phyloP scores from a whole-genome alignment of 768 basidiomycete genomes.

The Lentinula detonsa region DNA sequence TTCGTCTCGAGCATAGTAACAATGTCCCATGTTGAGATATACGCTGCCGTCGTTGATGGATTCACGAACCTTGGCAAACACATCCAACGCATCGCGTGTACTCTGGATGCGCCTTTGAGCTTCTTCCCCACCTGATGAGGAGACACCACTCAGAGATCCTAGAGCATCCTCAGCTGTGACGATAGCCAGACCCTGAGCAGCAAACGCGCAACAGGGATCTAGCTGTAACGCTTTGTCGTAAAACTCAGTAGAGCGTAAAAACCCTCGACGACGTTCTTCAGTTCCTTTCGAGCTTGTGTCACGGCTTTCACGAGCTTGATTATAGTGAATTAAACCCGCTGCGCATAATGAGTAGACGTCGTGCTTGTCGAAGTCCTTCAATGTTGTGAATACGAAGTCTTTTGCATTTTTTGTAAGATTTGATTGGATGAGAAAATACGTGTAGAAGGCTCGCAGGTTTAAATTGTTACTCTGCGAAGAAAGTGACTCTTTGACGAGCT shows the following conservation, averaged over 20 bases:
- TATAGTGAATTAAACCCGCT: slow-evolving; percentile 80
- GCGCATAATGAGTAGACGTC: slow-evolving; percentile 92
- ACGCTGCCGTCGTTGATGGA: slow-evolving; percentile 77
- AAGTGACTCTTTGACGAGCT: slow-evolving; percentile 84
- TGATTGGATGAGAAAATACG: slow-evolving; percentile 84
- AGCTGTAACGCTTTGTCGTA: slow-evolving; percentile 86
- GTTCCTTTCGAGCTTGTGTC: slow-evolving; percentile 50
- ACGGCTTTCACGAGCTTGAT: slow-evolving; percentile 79
- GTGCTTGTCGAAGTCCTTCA: slow-evolving; percentile 80
- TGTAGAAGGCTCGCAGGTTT: slow-evolving; percentile 90
- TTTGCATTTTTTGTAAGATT: slow-evolving; percentile 67
- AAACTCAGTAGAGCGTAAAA: slow-evolving; percentile 81
- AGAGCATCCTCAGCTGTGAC: slow-evolving; percentile 89
- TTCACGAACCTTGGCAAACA: slow-evolving; percentile 90
- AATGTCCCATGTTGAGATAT: slow-evolving; percentile 95
- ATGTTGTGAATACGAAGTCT: slow-evolving; percentile 84
- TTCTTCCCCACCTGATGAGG: slow-evolving; percentile 52
- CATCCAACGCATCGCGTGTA: slow-evolving; percentile 80
- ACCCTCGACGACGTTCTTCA: slow-evolving; percentile 73
- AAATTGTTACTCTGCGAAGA: slow-evolving; percentile 71
- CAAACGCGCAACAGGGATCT: slow-evolving; percentile 84
- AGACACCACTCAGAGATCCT: slow-evolving; percentile 54
- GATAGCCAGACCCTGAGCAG: slow-evolving; percentile 94
- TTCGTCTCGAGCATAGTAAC: slow-evolving; percentile 88
- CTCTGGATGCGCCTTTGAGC: slow-evolving; percentile 59